Evolutionary conservation across 768 basidiomycete species (phyloP).

Genomic region (Termitomyces sp.): DNA sequence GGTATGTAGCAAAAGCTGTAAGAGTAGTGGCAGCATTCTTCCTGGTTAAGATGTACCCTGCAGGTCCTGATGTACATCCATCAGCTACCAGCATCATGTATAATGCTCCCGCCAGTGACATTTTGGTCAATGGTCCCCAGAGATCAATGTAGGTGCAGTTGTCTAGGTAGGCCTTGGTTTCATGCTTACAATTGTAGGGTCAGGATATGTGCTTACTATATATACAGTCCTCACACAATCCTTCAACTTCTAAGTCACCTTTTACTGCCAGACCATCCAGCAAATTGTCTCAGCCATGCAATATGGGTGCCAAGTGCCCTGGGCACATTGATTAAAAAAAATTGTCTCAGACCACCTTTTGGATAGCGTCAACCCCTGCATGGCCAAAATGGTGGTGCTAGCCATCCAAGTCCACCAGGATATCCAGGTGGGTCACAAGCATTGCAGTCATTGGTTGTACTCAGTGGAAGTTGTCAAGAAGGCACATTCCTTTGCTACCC

Average conservation of each 20-base stretch:
- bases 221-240: neutral
- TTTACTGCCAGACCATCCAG: neutral
- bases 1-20: neutral
- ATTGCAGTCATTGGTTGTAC: neutral
- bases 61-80: neutral
- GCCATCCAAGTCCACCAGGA: neutral
- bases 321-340: too few relatives aligned
- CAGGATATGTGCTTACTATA: neutral
- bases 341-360: neutral
- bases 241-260: neutral
- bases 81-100: neutral
- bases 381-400: neutral
- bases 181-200: neutral
- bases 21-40: neutral
- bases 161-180: neutral
- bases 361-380: neutral
- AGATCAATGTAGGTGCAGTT: neutral
- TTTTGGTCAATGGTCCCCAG: neutral
- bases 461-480: neutral
- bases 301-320: too few relatives aligned
- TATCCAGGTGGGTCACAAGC: neutral
- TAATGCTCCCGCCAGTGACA: neutral
- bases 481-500: neutral
- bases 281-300: too few relatives aligned
- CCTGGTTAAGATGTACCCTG: neutral